These are phyloP conservation scores for Terfezia boudieri DNA, from an alignment of 495 filamentous ascomycete species.

Conservation along the genomic window DNA sequence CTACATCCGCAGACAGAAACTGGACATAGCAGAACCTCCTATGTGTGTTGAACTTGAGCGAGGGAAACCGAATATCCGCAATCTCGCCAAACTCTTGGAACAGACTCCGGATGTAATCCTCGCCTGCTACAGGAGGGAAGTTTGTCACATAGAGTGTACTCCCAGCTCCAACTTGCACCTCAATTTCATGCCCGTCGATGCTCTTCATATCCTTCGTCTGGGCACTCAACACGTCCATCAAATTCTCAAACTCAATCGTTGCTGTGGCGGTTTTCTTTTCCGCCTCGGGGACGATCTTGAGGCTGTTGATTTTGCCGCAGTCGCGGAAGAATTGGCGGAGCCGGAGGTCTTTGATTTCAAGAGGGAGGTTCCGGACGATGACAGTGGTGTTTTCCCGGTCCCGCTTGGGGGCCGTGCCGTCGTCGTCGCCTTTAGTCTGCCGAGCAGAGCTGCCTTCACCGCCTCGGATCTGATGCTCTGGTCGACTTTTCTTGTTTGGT, in stretches of 20 bases:
- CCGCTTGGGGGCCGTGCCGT: conserved; percentile 33
- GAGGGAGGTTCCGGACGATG: conserved; percentile 53
- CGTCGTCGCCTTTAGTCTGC: background rate
- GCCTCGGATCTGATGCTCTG: conserved; percentile 21
- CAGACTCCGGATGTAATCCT: conserved; percentile 50
- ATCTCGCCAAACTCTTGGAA: conserved; percentile 60
- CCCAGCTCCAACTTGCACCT: conserved; percentile 46
- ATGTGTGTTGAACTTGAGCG: conserved; percentile 64
- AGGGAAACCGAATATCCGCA: conserved; percentile 69
- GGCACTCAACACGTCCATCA: conserved; percentile 61
- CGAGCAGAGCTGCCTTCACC: background rate
- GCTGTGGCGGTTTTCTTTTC: conserved; percentile 40
- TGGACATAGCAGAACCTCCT: conserved; percentile 89
- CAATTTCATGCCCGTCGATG: conserved; percentile 45
- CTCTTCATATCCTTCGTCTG: conserved; percentile 54
- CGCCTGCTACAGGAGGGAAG: conserved; percentile 68
- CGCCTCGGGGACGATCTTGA: conserved; percentile 38
- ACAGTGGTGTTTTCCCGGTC: conserved; percentile 80
- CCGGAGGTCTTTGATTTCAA: conserved; percentile 40
- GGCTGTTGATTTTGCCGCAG: conserved; percentile 57
- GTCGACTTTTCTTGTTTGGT: conserved; percentile 37
- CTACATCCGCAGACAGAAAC: conserved; percentile 42
- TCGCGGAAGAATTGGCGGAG: conserved; percentile 78
- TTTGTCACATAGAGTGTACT: conserved; percentile 79
- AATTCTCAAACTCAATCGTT: conserved; percentile 60